Evolutionary conservation across 2,329 filamentous ascomycete genomes (phyloP).

Genomic region (Sclerotinia glacialis): DNA sequence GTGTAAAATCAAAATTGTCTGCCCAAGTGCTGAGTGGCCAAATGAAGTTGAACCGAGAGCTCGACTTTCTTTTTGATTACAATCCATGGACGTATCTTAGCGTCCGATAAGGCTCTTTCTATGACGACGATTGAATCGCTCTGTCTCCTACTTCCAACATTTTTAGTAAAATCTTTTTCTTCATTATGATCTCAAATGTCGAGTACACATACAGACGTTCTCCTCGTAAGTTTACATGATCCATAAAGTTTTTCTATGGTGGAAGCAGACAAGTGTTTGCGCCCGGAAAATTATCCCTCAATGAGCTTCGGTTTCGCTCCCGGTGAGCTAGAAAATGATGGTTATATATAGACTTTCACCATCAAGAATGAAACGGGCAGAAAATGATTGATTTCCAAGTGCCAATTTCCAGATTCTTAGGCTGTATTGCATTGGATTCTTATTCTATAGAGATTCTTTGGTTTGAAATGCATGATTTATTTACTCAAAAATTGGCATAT

Average conservation of each 20-base stretch:
- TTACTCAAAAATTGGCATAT: not conserved
- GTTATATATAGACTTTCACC: not conserved
- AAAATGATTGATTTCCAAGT: not conserved
- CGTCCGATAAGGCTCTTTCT: slow-evolving; percentile 26
- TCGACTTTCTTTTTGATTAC: slow-evolving; percentile 18
- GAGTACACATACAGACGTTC: slow-evolving; percentile 53
- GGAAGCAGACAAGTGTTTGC: slow-evolving; percentile 10
- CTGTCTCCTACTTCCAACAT: slow-evolving; percentile 14
- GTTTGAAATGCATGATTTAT: not conserved
- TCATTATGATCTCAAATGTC: slow-evolving; percentile 43
- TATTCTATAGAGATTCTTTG: not conserved
- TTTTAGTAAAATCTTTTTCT: slow-evolving; percentile 13
- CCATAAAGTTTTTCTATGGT: not conserved
- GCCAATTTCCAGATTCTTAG: not conserved
- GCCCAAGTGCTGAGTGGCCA: slow-evolving; percentile 11
- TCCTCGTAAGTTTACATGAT: slow-evolving; percentile 48
- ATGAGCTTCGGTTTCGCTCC: not conserved
- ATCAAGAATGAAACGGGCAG: not conserved
- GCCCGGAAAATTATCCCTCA: not conserved
- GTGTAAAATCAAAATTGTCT: not conserved
- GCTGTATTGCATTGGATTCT: not conserved
- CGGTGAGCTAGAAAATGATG: not conserved
- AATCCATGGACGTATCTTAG: slow-evolving; percentile 18
- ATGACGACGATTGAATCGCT: slow-evolving; percentile 25
- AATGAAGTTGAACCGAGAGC: slow-evolving; percentile 17